Evolutionary conservation across 306 rosid species (phyloP), one percentile per base, ranked within the genome.

Genomic region (Adenanthera pavonina): DNA sequence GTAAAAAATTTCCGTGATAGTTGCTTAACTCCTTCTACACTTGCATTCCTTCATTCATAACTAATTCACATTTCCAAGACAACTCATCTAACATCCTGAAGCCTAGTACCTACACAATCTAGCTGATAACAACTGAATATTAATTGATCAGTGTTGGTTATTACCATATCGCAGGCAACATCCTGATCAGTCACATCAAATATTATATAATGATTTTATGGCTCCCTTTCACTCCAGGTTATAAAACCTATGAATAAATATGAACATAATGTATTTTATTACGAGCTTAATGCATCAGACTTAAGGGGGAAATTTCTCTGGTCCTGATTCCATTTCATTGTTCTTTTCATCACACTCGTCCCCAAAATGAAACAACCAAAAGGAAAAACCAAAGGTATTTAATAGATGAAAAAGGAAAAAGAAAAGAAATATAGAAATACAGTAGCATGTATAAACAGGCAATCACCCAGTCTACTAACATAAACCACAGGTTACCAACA

Each of bases 61-160:
- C 56, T 67, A 56, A 66, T 53, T 83, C 56, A 73, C 34, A 69
- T 48, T 54, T 84, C 78, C 53, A 47, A 51, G 40, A 54, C 38
- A 69, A 75, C 60, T 60, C 52, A 41, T 44, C 80, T 17, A 59
- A 10, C 36, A 40, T 20, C 44, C 79, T 75, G 56, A 54, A 47
- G 74, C 74, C 53, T 66, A 57, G 49, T 13, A n/a, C 34, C 38
- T 44, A 61, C 57, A 46, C 72, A 53, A 62, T 16, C 70, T 47
- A 47, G 49, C 64, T 54, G 53, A 51, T 43, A 56, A 16, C 25
- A 17, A 20, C 64, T 8, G 33, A 9, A 12, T 57, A 19, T 14
- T 19, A 57, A 19, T 49, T 49, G 54, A 49, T 49, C 46, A 54
- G 61, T 12, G 15, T 10, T 48, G 53, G 3, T 48, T 16, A 48